Base-by-base conservation (phyloP, 2,329 filamentous ascomycete species). In the Fusarium poae region DNA sequence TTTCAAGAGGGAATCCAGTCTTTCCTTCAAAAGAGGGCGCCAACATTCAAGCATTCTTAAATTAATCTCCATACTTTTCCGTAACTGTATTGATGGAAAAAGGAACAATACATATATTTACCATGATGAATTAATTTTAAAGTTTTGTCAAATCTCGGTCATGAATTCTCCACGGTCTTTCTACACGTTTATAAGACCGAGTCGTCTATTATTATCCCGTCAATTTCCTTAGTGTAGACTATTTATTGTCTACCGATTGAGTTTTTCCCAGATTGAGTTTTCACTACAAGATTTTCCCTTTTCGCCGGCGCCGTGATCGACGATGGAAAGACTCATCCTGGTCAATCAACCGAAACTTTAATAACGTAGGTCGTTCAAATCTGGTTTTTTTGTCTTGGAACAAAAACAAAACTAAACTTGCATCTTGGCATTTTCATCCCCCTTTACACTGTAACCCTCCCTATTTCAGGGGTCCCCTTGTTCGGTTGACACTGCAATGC, bases 1-100 rank as follows among this genome's bases (percentile, higher is more conserved):
- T 69, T 70, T n/a, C 53, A 55, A 20, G 66, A 69, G 44, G 66
- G 66, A 1, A 69, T 69, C 23, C 58, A 39, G 6, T 67, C 66
- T 2, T 69, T 69, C 15, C 29, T 69, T 2, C 29, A 57, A 10
- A 69, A 70, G 13, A 53, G 66, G 10, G 20, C 34, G 1, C 66
- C 66, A 2, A 34, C n/a, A 2, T 69, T 70, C n/a, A 32, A 57
- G 13, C 66, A 69, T 21, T 68, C 44, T n/a, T 65, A n/a, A 27
- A 10, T 29, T 45, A 40, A 34, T 27, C 11, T 29, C 3, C 13
- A 13, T 15, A n/a, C n/a, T 50, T 27, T 23, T n/a, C 34, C 23
- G 6, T 51, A n/a, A n/a, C 20, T 21, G 32, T 27, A 27, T 21
- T 21, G 12, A 49, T 49, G 25, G 27, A 9, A 8, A 27, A 27